Conservation (phyloP, 139 green algal genomes). For the Auxenochlorella protothecoides region DNA sequence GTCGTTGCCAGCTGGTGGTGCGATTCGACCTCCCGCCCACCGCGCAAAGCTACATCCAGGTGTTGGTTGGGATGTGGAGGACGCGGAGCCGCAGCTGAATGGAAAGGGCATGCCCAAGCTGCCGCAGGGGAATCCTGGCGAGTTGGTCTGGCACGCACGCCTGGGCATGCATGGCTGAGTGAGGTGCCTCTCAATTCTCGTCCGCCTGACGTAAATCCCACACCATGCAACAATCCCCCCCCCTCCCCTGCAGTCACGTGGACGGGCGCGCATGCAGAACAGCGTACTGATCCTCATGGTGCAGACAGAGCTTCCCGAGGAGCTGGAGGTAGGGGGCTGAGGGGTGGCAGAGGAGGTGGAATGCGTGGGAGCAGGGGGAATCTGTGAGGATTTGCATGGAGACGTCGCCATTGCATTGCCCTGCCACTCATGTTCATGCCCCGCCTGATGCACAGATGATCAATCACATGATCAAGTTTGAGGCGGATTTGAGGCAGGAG, state of each 20-base stretch:
- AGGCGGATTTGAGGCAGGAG: conserved; percentile 21
- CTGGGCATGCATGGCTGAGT: no score
- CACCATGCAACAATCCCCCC: no score
- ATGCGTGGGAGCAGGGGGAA: neutral
- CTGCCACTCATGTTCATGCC: neutral
- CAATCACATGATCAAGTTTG: conserved; percentile 16
- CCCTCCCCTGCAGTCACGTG: conserved; percentile 1
- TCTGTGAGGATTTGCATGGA: neutral
- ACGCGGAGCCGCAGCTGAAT: neutral
- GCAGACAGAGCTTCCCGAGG: neutral
- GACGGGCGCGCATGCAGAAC: conserved; percentile 12
- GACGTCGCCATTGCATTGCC: no score
- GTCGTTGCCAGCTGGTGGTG: conserved; percentile 37
- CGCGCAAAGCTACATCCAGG: conserved; percentile 21
- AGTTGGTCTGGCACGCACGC: no score
- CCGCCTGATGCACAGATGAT: conserved; percentile 6
- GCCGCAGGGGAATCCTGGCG: no score
- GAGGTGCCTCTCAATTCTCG: no score
- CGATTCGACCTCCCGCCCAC: conserved; percentile 30
- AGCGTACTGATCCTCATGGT: conserved; percentile 20
- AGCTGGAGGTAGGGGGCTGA: conserved; percentile 1
- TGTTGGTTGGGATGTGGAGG: neutral
- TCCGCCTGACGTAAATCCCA: no score
- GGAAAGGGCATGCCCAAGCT: neutral
- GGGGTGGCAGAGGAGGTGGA: neutral